Percentiles rank a stretch among this genome's conserved stretches.
These are phyloP conservation scores for Populus nigra DNA, from an alignment of 345 rosid species.

Conservation along the genomic window DNA sequence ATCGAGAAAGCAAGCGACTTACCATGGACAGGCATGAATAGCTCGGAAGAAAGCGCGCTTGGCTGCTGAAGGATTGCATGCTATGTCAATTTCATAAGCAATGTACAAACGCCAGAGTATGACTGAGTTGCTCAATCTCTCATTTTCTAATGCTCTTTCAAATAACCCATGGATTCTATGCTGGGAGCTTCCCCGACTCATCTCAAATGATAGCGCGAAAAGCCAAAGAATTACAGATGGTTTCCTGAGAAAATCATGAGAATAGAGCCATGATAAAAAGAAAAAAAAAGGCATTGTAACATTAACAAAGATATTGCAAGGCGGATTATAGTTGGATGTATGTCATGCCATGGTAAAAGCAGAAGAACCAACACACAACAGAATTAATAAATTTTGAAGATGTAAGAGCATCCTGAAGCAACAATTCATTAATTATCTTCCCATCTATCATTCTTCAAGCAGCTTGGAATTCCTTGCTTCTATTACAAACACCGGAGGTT, in stretches of 20 bases:
- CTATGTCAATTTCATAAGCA: slow-evolving; percentile 68
- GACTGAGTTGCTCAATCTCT: slow-evolving; percentile 51
- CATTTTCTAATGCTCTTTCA: slow-evolving; percentile 80
- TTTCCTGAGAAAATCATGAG: slow-evolving; percentile 46
- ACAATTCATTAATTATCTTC: too few relatives aligned
- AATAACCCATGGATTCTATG: slow-evolving; percentile 82
- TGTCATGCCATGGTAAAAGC: not conserved
- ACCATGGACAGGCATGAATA: slow-evolving; percentile 96
- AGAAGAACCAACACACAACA: not conserved
- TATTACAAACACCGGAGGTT: too few relatives aligned
- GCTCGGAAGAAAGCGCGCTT: slow-evolving; percentile 82
- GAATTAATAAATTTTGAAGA: not conserved
- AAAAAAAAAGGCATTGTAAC: not conserved
- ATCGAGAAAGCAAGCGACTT: slow-evolving; percentile 18
- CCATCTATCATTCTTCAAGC: too few relatives aligned
- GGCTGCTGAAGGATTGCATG: slow-evolving; percentile 58
- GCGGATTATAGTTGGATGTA: not conserved
- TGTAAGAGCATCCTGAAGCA: not conserved
- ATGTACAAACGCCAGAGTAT: slow-evolving; percentile 86
- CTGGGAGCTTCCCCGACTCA: slow-evolving; percentile 57
- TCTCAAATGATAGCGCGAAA: slow-evolving; percentile 75
- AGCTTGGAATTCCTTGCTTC: too few relatives aligned
- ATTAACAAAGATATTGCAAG: too few relatives aligned
- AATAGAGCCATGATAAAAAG: not conserved
- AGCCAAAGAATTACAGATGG: slow-evolving; percentile 72